Evolutionary conservation across 306 rosid species (phyloP).

Genomic region (Comarum palustre): DNA sequence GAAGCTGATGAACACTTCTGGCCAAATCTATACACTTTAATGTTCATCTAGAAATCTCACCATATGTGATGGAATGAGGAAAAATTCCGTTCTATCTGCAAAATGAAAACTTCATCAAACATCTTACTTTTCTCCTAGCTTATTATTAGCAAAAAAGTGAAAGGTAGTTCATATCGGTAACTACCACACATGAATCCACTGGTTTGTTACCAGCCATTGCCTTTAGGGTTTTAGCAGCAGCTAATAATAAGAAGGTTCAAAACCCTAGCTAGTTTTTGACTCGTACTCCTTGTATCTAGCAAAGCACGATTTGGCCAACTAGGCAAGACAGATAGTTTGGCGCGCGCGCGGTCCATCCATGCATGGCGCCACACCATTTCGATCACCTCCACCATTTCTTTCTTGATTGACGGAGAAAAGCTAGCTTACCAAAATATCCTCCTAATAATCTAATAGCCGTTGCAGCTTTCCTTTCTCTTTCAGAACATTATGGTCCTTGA

Average conservation of each 20-base stretch:
- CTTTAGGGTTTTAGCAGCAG: neutral
- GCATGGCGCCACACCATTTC: conserved; percentile 12
- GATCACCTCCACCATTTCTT: neutral
- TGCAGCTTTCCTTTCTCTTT: neutral
- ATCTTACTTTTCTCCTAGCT: too few species aligned
- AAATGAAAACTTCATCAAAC: too few species aligned
- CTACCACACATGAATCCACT: neutral
- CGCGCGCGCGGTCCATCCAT: conserved; percentile 3
- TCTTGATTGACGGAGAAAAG: conserved; percentile 30
- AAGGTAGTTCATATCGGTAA: neutral
- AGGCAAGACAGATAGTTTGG: neutral
- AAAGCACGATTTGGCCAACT: conserved; percentile 11
- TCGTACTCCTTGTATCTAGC: neutral
- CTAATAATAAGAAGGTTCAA: neutral
- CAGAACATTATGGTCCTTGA: neutral
- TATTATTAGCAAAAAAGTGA: neutral
- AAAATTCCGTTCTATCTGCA: too few species aligned
- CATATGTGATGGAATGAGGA: too few species aligned
- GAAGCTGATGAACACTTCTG: neutral
- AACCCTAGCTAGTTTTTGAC: conserved; percentile 7
- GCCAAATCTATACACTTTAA: neutral
- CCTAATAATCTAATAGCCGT: neutral
- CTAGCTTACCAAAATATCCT: neutral
- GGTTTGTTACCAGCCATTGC: neutral
- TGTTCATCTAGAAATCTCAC: neutral